A percentile compares a stretch with the other conserved stretches of the same genome.
Conservation (phyloP, 306 rosid genomes). For the Fragaria nilgerrensis region DNA sequence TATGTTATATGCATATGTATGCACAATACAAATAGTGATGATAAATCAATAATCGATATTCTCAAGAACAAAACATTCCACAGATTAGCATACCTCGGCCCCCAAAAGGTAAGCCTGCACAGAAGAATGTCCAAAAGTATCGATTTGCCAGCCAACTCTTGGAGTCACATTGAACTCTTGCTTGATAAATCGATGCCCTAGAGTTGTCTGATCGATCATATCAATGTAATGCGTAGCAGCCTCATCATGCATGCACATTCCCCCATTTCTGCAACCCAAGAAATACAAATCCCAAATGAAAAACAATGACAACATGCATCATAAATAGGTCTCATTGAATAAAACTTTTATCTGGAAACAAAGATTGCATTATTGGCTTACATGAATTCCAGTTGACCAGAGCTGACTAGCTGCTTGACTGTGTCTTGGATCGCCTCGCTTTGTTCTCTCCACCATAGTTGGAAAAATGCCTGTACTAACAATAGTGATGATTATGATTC, state of each 20-base stretch:
- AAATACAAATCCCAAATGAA: no score
- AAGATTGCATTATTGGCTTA: constrained; percentile 22
- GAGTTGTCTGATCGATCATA: constrained; percentile 93
- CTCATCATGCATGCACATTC: constrained; percentile 91
- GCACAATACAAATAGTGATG: no score
- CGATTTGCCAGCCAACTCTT: constrained; percentile 86
- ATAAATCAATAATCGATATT: no score
- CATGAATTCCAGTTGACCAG: constrained; percentile 84
- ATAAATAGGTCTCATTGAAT: no score
- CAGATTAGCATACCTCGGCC: constrained; percentile 47
- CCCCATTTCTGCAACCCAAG: constrained; percentile 69
- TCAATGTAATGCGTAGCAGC: constrained; percentile 82
- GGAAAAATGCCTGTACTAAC: constrained; percentile 60
- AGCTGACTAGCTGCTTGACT: constrained; percentile 59
- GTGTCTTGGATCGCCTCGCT: constrained; percentile 39
- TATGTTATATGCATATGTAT: no score
- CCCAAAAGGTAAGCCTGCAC: constrained; percentile 79
- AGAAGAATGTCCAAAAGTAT: constrained; percentile 86
- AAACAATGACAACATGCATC: neutral
- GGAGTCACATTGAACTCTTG: constrained; percentile 58
- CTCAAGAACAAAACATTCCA: no score
- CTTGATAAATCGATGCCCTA: constrained; percentile 75
- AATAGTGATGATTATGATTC: neutral
- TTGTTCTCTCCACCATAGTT: constrained; percentile 84
- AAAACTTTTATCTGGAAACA: neutral